Conservation (phyloP, 2,329 filamentous ascomycete genomes). For the Aspergillus novoparasiticus region DNA sequence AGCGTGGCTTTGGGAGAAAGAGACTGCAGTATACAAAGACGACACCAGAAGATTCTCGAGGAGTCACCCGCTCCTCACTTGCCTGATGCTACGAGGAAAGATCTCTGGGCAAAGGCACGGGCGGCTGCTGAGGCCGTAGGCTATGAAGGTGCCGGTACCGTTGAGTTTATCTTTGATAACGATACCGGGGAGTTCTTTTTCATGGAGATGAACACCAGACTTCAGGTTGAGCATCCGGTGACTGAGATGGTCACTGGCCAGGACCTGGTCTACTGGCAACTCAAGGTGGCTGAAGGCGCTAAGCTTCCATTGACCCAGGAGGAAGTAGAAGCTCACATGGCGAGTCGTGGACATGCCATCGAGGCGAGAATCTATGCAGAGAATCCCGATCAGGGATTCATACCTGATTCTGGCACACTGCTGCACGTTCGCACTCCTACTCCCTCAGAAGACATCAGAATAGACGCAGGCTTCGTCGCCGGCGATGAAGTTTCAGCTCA, state of each 20-base stretch:
- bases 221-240: conserved; percentile 97
- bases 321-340: conserved; percentile 70
- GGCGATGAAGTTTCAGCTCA: conserved; percentile 92
- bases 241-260: conserved; percentile 77
- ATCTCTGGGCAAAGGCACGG: conserved; percentile 67
- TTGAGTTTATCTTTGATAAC: conserved; percentile 71
- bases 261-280: conserved; percentile 93
- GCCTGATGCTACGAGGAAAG: conserved; percentile 60
- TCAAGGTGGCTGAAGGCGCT: conserved; percentile 77
- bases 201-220: conserved; percentile 75
- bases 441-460: conserved; percentile 72
- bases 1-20: conserved; percentile 66
- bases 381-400: conserved; percentile 86
- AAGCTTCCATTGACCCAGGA: conserved; percentile 66
- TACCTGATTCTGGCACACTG: conserved; percentile 88
- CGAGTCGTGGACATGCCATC: conserved; percentile 78
- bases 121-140: conserved; percentile 64
- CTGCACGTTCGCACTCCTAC: conserved; percentile 77
- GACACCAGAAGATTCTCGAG: conserved; percentile 69
- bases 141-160: conserved; percentile 68
- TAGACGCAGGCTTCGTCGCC: conserved; percentile 89
- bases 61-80: conserved; percentile 67
- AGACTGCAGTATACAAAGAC: conserved; percentile 67
- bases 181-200: conserved; percentile 68
- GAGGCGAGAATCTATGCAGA: conserved; percentile 97